Evolutionary conservation across 1,139 yeast species (phyloP).

Genomic region (Pichia sp.): DNA sequence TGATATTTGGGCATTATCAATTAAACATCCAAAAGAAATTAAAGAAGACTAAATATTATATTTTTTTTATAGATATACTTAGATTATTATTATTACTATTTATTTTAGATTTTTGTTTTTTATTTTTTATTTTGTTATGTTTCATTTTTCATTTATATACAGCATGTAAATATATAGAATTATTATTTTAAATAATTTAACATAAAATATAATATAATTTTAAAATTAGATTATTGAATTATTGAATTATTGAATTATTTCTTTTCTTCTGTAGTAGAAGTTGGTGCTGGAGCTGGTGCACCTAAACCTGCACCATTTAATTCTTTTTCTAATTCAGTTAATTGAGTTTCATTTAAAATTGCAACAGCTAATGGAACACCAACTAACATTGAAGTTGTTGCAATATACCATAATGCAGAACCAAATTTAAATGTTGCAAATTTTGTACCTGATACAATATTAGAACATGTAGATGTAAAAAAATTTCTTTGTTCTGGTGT

Average conservation of each 20-base stretch:
- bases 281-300: slow-evolving; percentile 55
- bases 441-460: slow-evolving; percentile 19
- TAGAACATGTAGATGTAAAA: slow-evolving; percentile 31
- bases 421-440: slow-evolving; percentile 58
- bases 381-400: slow-evolving; percentile 76
- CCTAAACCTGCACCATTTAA: slow-evolving; percentile 75
- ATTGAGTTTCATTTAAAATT: slow-evolving; percentile 85
- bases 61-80: too few relatives aligned
- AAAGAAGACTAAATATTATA: slow-evolving; percentile 1
- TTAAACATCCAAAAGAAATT: slow-evolving; percentile 55
- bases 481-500: slow-evolving; percentile 77
- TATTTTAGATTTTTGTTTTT: too few relatives aligned
- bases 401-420: slow-evolving; percentile 72
- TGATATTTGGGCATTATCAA: slow-evolving; percentile 80
- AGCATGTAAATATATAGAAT: slow-evolving; percentile 2
- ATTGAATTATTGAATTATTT: background rate
- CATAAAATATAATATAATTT: too few relatives aligned
- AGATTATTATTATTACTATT: too few relatives aligned
- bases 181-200: background rate
- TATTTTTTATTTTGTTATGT: too few relatives aligned
- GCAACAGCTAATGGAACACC: slow-evolving; percentile 93
- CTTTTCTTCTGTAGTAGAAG: slow-evolving; percentile 12
- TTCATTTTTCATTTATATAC: too few relatives aligned
- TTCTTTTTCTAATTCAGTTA: slow-evolving; percentile 88
- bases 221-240: background rate